A percentile compares a stretch with the other conserved stretches of the same genome.
These are phyloP conservation scores for Adiantum capillusveneris DNA, from an alignment of 75 land plant genomes.

Conservation along the genomic window DNA sequence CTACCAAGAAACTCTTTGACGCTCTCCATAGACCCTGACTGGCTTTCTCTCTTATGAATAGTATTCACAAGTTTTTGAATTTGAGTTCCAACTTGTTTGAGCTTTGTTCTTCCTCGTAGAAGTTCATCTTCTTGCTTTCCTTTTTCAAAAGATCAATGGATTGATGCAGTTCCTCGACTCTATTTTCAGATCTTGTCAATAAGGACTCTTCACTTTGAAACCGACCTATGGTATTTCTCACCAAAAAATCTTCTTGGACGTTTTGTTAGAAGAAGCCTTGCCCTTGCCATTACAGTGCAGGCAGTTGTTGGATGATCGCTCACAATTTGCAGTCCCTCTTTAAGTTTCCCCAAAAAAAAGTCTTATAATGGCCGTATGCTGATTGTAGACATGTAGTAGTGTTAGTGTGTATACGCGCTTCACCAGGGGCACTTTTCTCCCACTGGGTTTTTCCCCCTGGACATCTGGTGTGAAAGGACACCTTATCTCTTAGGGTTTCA, in stretches of 20 bases:
- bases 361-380: too few species aligned
- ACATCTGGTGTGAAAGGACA: too few species aligned
- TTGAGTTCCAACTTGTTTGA: slow-evolving; percentile 58
- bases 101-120: slow-evolving; percentile 43
- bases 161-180: slow-evolving; percentile 53
- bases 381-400: too few species aligned
- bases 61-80: slow-evolving; percentile 52
- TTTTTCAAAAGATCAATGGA: slow-evolving; percentile 64
- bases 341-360: too few species aligned
- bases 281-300: too few species aligned
- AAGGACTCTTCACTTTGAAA: slow-evolving; percentile 20
- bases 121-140: slow-evolving; percentile 68
- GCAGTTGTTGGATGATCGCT: too few species aligned
- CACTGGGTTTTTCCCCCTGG: too few species aligned
- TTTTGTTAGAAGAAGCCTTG: too few species aligned
- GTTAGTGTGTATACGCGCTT: too few species aligned
- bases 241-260: neutral
- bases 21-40: slow-evolving; percentile 72
- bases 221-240: neutral
- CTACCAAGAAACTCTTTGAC: slow-evolving; percentile 72
- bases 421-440: too few species aligned
- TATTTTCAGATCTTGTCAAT: slow-evolving; percentile 48
- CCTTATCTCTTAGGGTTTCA: too few species aligned
- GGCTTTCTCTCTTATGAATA: slow-evolving; percentile 47
- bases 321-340: too few species aligned